Evolutionary conservation across 2,329 filamentous ascomycete genomes (phyloP), one percentile per base, ranked within the genome.

Genomic region (Cytospora schulzeri): DNA sequence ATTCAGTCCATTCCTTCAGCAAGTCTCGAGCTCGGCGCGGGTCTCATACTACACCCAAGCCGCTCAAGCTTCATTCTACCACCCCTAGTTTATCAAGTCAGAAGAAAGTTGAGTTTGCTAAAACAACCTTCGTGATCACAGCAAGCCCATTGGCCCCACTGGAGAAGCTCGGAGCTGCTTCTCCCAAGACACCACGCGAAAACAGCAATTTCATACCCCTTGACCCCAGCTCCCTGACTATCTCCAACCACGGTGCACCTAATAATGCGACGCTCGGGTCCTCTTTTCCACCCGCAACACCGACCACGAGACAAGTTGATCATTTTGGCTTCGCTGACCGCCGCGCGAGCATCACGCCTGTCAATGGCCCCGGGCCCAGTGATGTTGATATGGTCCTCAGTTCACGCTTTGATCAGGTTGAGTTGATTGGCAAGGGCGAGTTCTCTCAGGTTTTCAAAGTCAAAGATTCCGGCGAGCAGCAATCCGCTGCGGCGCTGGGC

Each of bases 361-460:
- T 93, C 61, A 89, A 91, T 69, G 86, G 84, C 9, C 85, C 89
- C 64, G 85, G 85, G n/a, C 84, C 86, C 38, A 86, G 87, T 54
- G 88, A 96, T 67, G 84, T 94, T 19, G 94, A 98, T 72, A 85
- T 87, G 26, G 86, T 85, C 60, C 79, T 97, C 59, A 86, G 86
- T 15, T 84, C 87, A 4, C 87, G 91, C 61, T 99, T 99, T 73
- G 87, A 90, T 62, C 91, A 89, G 66, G 90, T 96, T 15, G 91
- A 92, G 70, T 83, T 89, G 65, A 85, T 94, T 69, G 94, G 94
- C 56, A 89, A 89, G 66, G 95, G 95, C 64, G 94, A 97, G 74
- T 99, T 99, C 73, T 98, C 95, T 0, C 87, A 91, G 63, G 95
- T 99, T 0, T 99, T 92, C 75, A 88, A 90, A 41, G 93, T 97